Evolutionary conservation across 495 filamentous ascomycete genomes (phyloP).

Genomic region (Aspergillus ostianus): DNA sequence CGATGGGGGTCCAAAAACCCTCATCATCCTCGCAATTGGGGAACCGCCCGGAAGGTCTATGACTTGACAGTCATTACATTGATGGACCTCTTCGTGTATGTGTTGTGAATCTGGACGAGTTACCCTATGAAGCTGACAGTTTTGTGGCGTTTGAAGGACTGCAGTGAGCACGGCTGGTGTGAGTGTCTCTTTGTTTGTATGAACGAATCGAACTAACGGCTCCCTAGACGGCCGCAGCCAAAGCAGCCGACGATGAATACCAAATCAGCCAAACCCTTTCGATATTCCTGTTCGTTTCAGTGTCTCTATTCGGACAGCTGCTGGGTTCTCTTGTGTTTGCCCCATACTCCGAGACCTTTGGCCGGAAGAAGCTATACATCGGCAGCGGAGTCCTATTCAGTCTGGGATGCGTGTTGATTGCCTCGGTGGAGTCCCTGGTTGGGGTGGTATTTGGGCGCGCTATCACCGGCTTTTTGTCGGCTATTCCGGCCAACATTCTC

Average conservation of each 20-base stretch:
- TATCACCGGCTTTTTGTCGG: conserved; percentile 43
- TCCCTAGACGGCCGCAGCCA: conserved; percentile 23
- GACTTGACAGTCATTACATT: conserved; percentile 23
- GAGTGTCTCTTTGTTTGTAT: neutral
- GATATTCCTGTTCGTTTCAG: conserved; percentile 29
- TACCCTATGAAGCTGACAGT: neutral
- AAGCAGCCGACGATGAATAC: conserved; percentile 23
- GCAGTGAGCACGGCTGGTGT: conserved; percentile 32
- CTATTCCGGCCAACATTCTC: conserved; percentile 44
- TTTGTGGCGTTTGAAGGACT: conserved; percentile 18
- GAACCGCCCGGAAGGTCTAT: conserved; percentile 17
- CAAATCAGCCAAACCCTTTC: conserved; percentile 19
- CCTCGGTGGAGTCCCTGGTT: conserved; percentile 24
- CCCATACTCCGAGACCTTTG: conserved; percentile 46
- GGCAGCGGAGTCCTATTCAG: conserved; percentile 34
- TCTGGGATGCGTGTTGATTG: conserved; percentile 39
- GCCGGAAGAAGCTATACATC: conserved; percentile 44
- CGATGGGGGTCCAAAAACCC: conserved; percentile 20
- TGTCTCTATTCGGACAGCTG: conserved; percentile 43
- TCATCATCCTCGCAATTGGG: conserved; percentile 30
- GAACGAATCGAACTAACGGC: neutral
- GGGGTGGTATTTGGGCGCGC: conserved; percentile 36
- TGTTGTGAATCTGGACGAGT: neutral
- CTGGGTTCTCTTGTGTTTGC: conserved; percentile 46
- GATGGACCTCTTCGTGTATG: conserved; percentile 28